Evolutionary conservation across 2,329 filamentous ascomycete species (phyloP).

Genomic region (Fusarium papillatum): DNA sequence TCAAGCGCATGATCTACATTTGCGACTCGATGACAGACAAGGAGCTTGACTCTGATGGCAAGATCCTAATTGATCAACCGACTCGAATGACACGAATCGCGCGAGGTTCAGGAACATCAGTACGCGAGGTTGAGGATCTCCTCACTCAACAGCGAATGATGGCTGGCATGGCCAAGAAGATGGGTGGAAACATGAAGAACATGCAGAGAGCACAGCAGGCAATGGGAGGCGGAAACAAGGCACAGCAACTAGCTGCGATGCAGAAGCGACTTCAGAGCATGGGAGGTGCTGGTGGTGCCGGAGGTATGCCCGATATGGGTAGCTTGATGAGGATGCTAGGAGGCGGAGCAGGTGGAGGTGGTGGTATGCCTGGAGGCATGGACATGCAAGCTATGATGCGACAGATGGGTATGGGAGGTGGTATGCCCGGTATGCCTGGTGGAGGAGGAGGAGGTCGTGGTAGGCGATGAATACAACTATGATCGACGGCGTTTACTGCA

Average conservation of each 20-base stretch:
- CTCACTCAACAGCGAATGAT: constrained; percentile 99
- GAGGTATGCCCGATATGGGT: constrained; percentile 84
- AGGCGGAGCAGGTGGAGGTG: constrained; percentile 68
- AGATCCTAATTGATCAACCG: constrained; percentile 93
- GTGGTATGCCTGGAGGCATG: constrained; percentile 75
- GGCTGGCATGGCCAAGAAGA: constrained; percentile 99
- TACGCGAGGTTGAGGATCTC: constrained; percentile 94
- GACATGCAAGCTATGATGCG: constrained; percentile 87
- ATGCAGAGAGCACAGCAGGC: constrained; percentile 94
- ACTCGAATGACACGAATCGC: constrained; percentile 94
- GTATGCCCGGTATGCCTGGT: constrained; percentile 46
- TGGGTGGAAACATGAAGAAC: constrained; percentile 98
- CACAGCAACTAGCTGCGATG: constrained; percentile 96
- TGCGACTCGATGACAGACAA: constrained; percentile 98
- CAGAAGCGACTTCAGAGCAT: constrained; percentile 95
- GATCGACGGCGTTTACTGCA: constrained; percentile 11
- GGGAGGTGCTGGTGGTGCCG: constrained; percentile 79
- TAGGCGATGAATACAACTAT: constrained; percentile 41
- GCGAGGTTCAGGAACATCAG: constrained; percentile 89
- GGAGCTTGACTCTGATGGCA: constrained; percentile 95
- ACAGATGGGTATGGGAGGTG: constrained; percentile 72
- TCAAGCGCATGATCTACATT: constrained; percentile 99
- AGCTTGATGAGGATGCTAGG: constrained; percentile 94
- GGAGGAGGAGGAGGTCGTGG: constrained; percentile 42
- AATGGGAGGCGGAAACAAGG: constrained; percentile 91